Conservation (phyloP, 305 asterid genomes). For the Rubia tinctorum region DNA sequence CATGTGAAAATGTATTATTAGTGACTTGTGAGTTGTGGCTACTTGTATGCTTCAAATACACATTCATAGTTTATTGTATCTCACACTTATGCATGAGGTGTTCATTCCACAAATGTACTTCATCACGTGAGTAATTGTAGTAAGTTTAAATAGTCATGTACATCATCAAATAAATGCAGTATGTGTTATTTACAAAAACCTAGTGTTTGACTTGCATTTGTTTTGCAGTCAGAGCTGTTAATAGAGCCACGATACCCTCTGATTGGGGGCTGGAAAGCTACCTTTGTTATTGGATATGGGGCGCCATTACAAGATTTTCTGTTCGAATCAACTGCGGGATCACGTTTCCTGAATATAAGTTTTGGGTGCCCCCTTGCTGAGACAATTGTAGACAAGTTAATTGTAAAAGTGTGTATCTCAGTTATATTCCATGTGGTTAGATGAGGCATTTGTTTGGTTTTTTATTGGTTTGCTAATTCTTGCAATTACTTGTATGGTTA, state of each 20-base stretch:
- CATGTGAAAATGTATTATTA: not conserved
- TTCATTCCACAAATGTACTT: not conserved
- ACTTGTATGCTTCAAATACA: not conserved
- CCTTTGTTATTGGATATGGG: conserved; percentile 84
- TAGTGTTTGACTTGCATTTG: conserved; percentile 7
- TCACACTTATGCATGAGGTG: not conserved
- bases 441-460: not conserved
- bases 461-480: conserved; percentile 12
- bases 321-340: conserved; percentile 68
- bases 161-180: not conserved
- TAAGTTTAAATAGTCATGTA: not conserved
- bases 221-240: conserved; percentile 80
- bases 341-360: conserved; percentile 84
- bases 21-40: not conserved
- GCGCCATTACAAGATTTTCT: conserved; percentile 91
- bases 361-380: conserved; percentile 88
- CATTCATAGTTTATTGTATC: not conserved
- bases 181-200: not conserved
- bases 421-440: not conserved
- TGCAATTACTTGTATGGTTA: conserved; percentile 21
- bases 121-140: no score
- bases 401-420: conserved; percentile 52
- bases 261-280: conserved; percentile 99
- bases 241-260: conserved; percentile 96
- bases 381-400: conserved; percentile 85